These are phyloP conservation scores for Ettlia oleoabundans DNA, from an alignment of 139 green algal genomes.

Conservation along the genomic window DNA sequence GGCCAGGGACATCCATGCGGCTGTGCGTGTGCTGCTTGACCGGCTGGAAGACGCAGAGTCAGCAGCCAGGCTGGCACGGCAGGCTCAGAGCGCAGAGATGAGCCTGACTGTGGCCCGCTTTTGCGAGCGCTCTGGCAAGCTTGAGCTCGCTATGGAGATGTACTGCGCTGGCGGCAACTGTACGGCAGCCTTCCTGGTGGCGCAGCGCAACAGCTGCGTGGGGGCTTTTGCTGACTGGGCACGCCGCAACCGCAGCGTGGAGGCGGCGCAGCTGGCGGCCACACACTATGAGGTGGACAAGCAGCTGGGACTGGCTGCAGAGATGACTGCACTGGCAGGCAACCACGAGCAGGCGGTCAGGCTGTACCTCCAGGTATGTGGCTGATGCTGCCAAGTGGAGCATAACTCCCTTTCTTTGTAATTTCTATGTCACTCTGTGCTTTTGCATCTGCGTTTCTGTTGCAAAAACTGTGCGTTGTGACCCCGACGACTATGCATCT, in stretches of 20 bases:
- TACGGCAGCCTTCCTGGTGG: not conserved
- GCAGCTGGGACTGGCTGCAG: constrained; percentile 60
- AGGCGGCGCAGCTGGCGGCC: constrained; percentile 60
- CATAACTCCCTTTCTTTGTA: not conserved
- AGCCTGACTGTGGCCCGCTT: constrained; percentile 9
- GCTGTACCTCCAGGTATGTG: constrained; percentile 64
- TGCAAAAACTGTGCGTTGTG: no score
- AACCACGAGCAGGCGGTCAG: constrained; percentile 59
- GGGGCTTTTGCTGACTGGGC: constrained; percentile 58
- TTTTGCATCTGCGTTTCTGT: no score
- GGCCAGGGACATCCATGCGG: constrained; percentile 65
- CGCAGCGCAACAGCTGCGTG: constrained; percentile 1
- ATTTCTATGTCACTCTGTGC: no score
- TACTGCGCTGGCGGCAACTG: constrained; percentile 11
- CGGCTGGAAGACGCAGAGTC: constrained; percentile 64
- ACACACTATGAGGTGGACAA: constrained; percentile 68
- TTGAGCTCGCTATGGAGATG: not conserved
- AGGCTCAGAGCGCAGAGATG: not conserved
- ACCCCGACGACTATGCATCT: no score
- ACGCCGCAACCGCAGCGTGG: constrained; percentile 59
- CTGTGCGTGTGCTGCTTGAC: constrained; percentile 77
- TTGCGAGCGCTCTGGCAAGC: not conserved
- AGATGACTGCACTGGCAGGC: constrained; percentile 62
- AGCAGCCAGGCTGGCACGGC: constrained; percentile 34
- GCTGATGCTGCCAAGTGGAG: not conserved